Conservation (phyloP, 495 filamentous ascomycete genomes). For the Xanthoparmelia taractica region DNA sequence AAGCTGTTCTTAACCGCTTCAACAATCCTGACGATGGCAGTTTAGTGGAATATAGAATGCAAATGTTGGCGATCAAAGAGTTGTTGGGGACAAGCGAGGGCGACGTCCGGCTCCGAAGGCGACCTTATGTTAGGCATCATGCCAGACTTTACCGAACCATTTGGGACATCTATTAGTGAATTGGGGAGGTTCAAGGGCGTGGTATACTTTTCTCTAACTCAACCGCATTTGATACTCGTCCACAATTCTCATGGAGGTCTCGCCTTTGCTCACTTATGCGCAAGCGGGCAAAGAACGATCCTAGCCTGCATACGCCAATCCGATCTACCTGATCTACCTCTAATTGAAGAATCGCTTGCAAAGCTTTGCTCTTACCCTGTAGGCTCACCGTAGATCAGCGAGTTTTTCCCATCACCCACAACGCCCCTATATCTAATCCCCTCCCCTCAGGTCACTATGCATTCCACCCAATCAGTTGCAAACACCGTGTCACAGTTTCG, state of each 20-base stretch:
- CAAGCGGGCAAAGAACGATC: background rate
- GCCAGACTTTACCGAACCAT: too few species aligned
- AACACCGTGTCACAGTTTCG: conserved; percentile 56
- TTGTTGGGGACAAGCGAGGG: too few species aligned
- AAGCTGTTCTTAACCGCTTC: too few species aligned
- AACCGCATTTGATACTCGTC: background rate
- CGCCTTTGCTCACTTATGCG: background rate
- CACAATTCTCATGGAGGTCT: background rate
- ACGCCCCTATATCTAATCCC: too few species aligned
- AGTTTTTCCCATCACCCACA: too few species aligned
- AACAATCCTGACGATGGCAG: background rate
- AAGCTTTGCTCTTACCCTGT: too few species aligned
- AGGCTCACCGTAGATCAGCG: too few species aligned
- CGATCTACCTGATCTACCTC: background rate
- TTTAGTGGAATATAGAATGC: background rate
- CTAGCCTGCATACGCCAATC: background rate
- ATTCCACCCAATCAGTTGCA: background rate
- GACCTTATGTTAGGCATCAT: too few species aligned
- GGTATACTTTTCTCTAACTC: background rate
- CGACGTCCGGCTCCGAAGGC: too few species aligned
- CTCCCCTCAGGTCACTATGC: background rate
- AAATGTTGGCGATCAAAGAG: too few species aligned
- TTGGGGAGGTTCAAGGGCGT: background rate
- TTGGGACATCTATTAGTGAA: too few species aligned
- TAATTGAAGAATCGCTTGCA: background rate